Conservation (phyloP, 1,284 basidiomycete genomes). For the Ganoderma meredithae region DNA sequence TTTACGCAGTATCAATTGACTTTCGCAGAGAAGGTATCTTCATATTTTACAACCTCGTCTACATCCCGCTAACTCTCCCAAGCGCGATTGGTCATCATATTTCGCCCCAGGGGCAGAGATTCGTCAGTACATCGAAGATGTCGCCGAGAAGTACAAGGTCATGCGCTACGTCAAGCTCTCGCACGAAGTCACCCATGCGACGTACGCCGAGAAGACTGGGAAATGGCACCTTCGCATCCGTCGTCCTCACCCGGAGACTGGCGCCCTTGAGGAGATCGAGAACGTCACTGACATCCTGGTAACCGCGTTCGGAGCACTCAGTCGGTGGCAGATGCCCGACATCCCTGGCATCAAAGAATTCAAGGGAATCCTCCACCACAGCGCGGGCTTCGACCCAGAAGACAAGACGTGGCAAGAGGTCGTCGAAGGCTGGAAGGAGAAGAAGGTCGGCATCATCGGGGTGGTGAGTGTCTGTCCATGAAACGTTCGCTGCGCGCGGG, state of each 20-base stretch:
- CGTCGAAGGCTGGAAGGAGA: constrained; percentile 58
- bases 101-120: constrained; percentile 68
- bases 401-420: constrained; percentile 55
- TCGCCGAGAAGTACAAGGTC: constrained; percentile 68
- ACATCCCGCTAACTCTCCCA: neutral
- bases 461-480: constrained; percentile 49
- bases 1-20: constrained; percentile 61
- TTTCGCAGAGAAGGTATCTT: constrained; percentile 58
- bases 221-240: constrained; percentile 64
- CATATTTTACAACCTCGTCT: neutral
- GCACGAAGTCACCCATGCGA: constrained; percentile 58
- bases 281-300: constrained; percentile 62
- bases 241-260: constrained; percentile 23
- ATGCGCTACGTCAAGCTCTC: constrained; percentile 58
- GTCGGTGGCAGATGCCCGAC: constrained; percentile 66
- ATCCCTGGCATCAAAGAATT: constrained; percentile 61
- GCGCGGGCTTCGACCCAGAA: constrained; percentile 61
- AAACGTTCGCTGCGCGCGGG: neutral
- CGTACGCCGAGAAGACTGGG: constrained; percentile 55
- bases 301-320: constrained; percentile 56
- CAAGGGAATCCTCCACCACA: constrained; percentile 59
- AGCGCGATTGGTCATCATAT: constrained; percentile 67
- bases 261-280: constrained; percentile 53
- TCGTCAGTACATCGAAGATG: constrained; percentile 55
- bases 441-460: constrained; percentile 67